A percentile compares a stretch with the other conserved stretches of the same genome.
Conservation (phyloP, 768 basidiomycete species). For the Hericium coralloides region DNA sequence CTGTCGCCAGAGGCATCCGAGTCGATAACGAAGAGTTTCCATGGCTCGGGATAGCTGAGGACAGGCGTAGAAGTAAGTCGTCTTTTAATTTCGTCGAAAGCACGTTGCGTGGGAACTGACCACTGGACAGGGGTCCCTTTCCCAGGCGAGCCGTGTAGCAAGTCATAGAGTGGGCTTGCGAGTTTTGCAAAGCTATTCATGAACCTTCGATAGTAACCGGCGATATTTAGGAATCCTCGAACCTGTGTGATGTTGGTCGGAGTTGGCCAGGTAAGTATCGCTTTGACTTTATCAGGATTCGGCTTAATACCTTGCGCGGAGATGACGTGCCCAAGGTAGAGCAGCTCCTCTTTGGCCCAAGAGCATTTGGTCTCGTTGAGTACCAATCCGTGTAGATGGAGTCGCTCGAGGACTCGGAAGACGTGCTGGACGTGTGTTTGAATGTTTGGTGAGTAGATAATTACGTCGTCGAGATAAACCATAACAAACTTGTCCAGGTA, state of each 20-base stretch:
- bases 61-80: conserved; percentile 5
- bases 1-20: conserved; percentile 4
- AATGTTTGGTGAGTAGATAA: too few species aligned
- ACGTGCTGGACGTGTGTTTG: not conserved
- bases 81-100: not conserved
- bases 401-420: not conserved
- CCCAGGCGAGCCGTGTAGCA: not conserved
- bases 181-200: too few species aligned
- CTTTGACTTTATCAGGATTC: too few species aligned
- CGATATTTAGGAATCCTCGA: too few species aligned
- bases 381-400: not conserved
- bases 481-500: too few species aligned
- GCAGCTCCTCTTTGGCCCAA: not conserved
- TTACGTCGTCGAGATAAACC: too few species aligned
- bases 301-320: too few species aligned
- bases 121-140: conserved; percentile 1
- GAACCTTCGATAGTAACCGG: too few species aligned
- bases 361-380: not conserved
- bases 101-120: not conserved
- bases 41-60: conserved; percentile 1
- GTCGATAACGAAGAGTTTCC: conserved; percentile 3
- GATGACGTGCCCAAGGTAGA: not conserved
- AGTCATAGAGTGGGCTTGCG: not conserved
- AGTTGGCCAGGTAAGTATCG: too few species aligned
- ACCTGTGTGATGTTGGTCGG: too few species aligned